Evolutionary conservation across 75 land plant genomes (phyloP).

Genomic region (Larix kaempferi): DNA sequence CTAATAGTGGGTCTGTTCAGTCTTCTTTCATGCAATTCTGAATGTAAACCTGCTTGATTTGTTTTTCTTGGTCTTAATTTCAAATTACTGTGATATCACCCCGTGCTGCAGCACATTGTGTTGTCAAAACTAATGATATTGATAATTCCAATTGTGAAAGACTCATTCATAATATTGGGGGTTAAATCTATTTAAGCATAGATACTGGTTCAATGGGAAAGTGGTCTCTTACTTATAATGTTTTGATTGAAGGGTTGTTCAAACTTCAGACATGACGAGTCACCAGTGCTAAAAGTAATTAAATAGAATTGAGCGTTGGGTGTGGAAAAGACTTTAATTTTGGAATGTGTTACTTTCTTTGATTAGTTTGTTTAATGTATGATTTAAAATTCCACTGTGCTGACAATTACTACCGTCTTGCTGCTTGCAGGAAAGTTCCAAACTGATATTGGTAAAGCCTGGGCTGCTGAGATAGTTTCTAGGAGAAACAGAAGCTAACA

Average conservation of each 20-base stretch:
- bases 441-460: conserved; percentile 83
- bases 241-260: not conserved
- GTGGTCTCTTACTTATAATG: not conserved
- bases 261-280: not conserved
- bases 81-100: not conserved
- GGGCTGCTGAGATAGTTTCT: conserved; percentile 70
- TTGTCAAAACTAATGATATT: not conserved
- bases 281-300: not conserved
- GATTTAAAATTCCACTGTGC: not conserved
- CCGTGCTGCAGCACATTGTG: not conserved
- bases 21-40: not conserved
- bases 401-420: not conserved
- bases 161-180: not conserved
- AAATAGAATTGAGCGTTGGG: not conserved
- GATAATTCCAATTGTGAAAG: not conserved
- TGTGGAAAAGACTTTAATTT: not conserved
- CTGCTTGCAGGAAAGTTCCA: conserved; percentile 90
- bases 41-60: not conserved
- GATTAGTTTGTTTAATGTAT: not conserved
- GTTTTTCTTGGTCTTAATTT: not conserved
- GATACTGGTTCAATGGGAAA: not conserved
- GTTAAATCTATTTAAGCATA: not conserved
- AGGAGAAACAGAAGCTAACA: conserved; percentile 20
- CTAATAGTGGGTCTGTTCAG: not conserved
- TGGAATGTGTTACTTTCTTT: not conserved